Evolutionary conservation across 2,329 filamentous ascomycete genomes (phyloP), one percentile per base, ranked within the genome.

Genomic region (Lasiodiplodia theobromae): DNA sequence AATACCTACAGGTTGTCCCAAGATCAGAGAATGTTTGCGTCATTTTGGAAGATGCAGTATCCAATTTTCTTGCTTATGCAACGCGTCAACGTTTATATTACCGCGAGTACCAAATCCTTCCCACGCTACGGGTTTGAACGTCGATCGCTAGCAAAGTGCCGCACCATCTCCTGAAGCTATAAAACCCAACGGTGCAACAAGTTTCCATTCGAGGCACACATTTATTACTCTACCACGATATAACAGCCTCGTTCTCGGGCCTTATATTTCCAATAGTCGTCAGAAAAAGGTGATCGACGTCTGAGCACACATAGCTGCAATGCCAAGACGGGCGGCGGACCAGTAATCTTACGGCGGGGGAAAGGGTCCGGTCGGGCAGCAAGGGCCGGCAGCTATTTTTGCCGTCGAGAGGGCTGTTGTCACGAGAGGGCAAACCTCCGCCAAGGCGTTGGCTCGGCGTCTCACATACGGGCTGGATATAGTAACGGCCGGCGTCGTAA

Each of bases 271-370:
- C 31, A 34, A 34, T 34, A 34, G 31, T 34, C 31, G 44, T 47
- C 44, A 47, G 44, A 47, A 47, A 47, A 21, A 47, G 44, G n/a
- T 47, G 44, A 47, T 47, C 44, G 44, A 47, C 44, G 44, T 47
- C 44, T 21, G 21, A 47, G 18, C 44, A 25, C 25, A 25, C 25
- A 47, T 8, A 47, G 44, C 44, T 47, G 44, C 44, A 47, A 47
- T 11, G 44, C 44, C n/a, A 47, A 47, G 18, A 11, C 40, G 40
- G 16, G 40, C 40, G 40, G 40, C 40, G 40, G 40, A n/a, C 40
- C 40, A 18, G 6, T 8, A 44, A 21, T n/a, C 44, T 21, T 47
- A 21, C 8, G 44, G 44, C 44, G 44, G 44, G 21, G n/a, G 18
- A 11, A 47, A 47, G 44, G 44, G 44, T 21, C 44, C 16, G 44